phyloP scores from a whole-genome alignment of 164 flowering plant species.

The Magnolia kwangsiensis region DNA sequence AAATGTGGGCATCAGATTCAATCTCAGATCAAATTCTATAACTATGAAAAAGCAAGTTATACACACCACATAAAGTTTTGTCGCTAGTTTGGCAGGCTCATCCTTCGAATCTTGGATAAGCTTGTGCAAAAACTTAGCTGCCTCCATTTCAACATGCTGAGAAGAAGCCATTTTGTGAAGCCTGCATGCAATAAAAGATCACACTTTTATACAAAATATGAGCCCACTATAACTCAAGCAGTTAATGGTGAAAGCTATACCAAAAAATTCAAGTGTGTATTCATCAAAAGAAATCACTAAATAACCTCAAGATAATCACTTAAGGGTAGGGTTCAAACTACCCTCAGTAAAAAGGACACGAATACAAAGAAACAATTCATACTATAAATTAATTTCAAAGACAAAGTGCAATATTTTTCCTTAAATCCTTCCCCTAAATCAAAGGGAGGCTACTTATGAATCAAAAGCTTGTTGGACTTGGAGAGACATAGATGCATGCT shows the following conservation, averaged over 20 bases:
- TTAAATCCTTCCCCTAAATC: no score
- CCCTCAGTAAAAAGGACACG: neutral
- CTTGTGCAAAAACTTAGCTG: conserved; percentile 92
- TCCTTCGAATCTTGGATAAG: conserved; percentile 95
- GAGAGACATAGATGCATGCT: no score
- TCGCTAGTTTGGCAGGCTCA: conserved; percentile 88
- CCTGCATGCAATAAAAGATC: neutral
- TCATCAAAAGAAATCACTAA: neutral
- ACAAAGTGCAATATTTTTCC: no score
- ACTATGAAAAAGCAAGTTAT: neutral
- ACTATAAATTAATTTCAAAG: no score
- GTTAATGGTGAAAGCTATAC: neutral
- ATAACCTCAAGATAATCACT: neutral
- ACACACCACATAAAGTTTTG: conserved; percentile 86
- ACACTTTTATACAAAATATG: neutral
- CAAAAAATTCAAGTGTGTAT: neutral
- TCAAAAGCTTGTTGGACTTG: no score
- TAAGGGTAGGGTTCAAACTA: neutral
- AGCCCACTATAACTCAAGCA: neutral
- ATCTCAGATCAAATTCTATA: neutral
- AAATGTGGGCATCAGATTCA: neutral
- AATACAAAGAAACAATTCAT: neutral
- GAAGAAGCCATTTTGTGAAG: conserved; percentile 50
- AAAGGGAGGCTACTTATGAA: no score
- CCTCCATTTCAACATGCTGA: conserved; percentile 88